These are phyloP conservation scores for Nakazawaea wickerhamii DNA, from an alignment of 805 yeast species.

Conservation along the genomic window DNA sequence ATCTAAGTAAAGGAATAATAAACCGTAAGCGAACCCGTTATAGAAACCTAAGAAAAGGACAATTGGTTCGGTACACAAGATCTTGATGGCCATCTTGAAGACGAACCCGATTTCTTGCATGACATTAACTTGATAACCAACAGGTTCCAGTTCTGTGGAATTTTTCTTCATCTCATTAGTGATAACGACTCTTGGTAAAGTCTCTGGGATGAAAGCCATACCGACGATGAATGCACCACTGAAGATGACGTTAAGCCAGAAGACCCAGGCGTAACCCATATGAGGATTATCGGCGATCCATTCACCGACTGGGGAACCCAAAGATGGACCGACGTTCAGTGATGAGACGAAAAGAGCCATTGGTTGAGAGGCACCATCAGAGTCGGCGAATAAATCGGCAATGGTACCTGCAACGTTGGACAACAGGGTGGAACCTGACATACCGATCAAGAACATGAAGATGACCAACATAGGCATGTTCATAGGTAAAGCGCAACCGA, in stretches of 20 bases:
- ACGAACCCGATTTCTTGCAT: constrained; percentile 26
- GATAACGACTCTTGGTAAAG: constrained; percentile 31
- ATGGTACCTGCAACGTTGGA: constrained; percentile 32
- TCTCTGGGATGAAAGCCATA: constrained; percentile 26
- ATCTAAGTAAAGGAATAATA: constrained; percentile 29
- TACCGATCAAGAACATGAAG: constrained; percentile 27
- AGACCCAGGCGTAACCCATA: constrained; percentile 29
- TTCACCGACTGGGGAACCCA: constrained; percentile 33
- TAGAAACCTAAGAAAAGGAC: constrained; percentile 28
- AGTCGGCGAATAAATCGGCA: constrained; percentile 29
- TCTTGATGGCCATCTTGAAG: constrained; percentile 26
- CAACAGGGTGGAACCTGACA: constrained; percentile 28
- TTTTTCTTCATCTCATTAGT: constrained; percentile 22
- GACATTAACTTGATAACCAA: constrained; percentile 19
- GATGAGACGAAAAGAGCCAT: constrained; percentile 30
- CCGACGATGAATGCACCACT: constrained; percentile 22
- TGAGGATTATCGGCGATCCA: constrained; percentile 25
- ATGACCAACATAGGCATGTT: constrained; percentile 30
- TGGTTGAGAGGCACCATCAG: constrained; percentile 31
- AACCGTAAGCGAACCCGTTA: constrained; percentile 31
- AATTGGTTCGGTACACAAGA: constrained; percentile 31
- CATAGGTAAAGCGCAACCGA: constrained; percentile 29
- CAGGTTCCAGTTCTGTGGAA: constrained; percentile 18
- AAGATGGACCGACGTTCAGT: constrained; percentile 31
- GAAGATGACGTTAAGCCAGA: constrained; percentile 27